Base-by-base conservation (phyloP, 192 early-diverging fungal genomes). In the Jimgerdemannia flammicorona region DNA sequence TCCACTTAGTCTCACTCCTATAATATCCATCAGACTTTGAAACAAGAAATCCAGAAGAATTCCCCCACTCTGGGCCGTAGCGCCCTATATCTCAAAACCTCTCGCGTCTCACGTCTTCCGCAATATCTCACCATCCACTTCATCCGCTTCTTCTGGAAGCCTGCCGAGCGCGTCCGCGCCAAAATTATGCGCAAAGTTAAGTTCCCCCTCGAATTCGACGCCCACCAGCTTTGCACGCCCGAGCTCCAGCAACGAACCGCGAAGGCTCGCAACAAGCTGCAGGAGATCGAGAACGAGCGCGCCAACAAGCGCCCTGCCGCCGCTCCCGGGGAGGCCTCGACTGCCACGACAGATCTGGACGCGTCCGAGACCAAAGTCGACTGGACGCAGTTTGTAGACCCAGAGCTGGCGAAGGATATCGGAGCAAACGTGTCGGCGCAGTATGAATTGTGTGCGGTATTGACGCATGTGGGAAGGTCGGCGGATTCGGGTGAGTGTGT, bases 171-270 rank as follows among this genome's bases (percentile, higher is more conserved):
- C 43, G 85, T 94, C 8, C 91, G 91, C 67, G 93, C 96, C 11
- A 99, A 99, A 81, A 99, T 99, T 81, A 80, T 98, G 72, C 95
- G 96, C 77, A 93, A 91, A 79, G 97, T 99, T 66, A 93, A 95
- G 79, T 98, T 96, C 78, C 97, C 98, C 17, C 86, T 97, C 44
- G 95, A 97, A 29, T 84, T 97, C 44, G 97, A 99, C 74, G 91
- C 90, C n/a, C 7, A 85, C 91, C n/a, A 93, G 72, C 90, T 95
- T 70, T 97, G 95, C 77, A 96, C 95, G 11, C 75, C 89, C 4
- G 93, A 95, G 76, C 87, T 99, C 20, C 89, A 92, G 64, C 81
- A 84, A 40, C 96, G 95, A 74, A 84, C 97, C 43, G 77, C 78
- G 2, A 89, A 91, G 3, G 88, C 86, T 3, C 90, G 89, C 73